phyloP scores from a whole-genome alignment of 2,329 filamentous ascomycete genomes.

The Colletotrichum sp. region DNA sequence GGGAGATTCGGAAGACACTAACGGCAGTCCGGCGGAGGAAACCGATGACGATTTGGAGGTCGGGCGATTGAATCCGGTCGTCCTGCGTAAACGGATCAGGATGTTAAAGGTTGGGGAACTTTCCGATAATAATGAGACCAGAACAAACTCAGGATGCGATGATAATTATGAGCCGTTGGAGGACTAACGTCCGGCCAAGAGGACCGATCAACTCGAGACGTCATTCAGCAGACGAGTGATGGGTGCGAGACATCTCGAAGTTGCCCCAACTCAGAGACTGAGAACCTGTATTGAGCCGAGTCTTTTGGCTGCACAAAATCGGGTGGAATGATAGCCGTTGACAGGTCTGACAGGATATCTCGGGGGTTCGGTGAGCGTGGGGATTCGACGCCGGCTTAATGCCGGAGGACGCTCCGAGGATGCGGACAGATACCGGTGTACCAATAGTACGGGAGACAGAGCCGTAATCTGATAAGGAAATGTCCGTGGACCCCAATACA shows the following conservation, averaged over 20 bases:
- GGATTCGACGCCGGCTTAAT: not conserved
- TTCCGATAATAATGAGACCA: not conserved
- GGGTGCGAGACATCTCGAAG: rapidly evolving
- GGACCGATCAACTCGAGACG: not conserved
- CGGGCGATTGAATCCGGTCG: not conserved
- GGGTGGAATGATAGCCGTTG: not conserved
- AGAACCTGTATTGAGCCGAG: not conserved
- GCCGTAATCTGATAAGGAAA: not conserved
- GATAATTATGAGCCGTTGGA: not conserved
- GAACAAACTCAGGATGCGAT: not conserved
- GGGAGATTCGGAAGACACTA: not conserved
- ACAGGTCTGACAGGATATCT: not conserved
- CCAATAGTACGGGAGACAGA: not conserved
- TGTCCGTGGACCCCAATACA: not conserved
- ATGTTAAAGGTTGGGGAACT: not conserved
- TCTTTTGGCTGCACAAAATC: not conserved
- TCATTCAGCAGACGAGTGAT: not conserved
- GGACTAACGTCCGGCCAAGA: not conserved
- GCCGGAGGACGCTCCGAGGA: not conserved
- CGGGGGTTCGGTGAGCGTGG: not conserved
- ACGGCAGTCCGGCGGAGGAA: not conserved
- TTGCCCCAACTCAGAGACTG: not conserved
- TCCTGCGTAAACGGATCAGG: not conserved
- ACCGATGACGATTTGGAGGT: not conserved
- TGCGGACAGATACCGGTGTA: not conserved